Evolutionary conservation across 148 eudicot species (phyloP), one percentile per base, ranked within the genome.

Genomic region (Arctostaphylos glauca): DNA sequence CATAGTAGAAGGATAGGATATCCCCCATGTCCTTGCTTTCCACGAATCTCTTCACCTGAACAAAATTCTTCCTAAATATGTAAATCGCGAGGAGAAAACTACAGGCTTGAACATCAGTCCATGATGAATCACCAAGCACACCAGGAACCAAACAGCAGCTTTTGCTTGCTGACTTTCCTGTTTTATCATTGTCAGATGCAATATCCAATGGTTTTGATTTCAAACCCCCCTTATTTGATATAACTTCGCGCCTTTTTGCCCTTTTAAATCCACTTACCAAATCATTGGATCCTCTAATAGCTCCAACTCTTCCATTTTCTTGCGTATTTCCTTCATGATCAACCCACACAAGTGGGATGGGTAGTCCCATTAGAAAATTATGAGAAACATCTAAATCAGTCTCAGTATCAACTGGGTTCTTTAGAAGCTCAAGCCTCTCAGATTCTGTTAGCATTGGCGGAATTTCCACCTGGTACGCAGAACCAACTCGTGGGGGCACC

Each of bases 331-430:
- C 8, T 54, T 77, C 5, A 77, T 77, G 48, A 54, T 78, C 55
- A n/a, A 87, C 77, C 89, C 89, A 87, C n/a, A 66, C 74, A 49
- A 87, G 59, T 72, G 84, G 86, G 59, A 86, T 75, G 23, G 85
- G 80, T 50, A 87, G 72, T 19, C 86, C 88, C 75, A 87, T 64
- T 3, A 78, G 43, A 49, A 81, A 81, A 4, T 55, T 13, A 68
- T 64, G 16, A 46, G 66, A 60, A 41, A 62, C 78, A 48, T 78
- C 86, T 77, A 53, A 75, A 10, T 3, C 53, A 16, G 43, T 46
- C 55, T 77, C 81, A 64, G 78, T 48, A 53, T 85, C 81, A 81
- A 43, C 71, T 3, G 81, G 86, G 72, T 53, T 76, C 49, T 18
- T 67, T 19, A 71, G 50, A 73, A 44, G 67, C 47, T 48, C 68